Evolutionary conservation across 768 basidiomycete species (phyloP).

Genomic region (Podaxis rugospora): DNA sequence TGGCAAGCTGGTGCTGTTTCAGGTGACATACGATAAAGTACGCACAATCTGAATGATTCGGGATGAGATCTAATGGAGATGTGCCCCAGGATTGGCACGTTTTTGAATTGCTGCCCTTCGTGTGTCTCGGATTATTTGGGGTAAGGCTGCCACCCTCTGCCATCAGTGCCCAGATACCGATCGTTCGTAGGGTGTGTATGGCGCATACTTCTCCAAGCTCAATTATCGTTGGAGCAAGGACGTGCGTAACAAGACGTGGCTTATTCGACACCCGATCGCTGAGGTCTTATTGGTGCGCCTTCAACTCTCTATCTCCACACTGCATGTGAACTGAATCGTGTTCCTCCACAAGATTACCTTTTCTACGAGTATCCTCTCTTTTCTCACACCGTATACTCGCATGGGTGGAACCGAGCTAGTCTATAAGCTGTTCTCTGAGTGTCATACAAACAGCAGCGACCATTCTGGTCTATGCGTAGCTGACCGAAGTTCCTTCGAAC

Average conservation of each 20-base stretch:
- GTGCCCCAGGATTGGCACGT: slow-evolving; percentile 81
- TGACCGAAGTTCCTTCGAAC: slow-evolving; percentile 48
- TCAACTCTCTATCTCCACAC: background rate
- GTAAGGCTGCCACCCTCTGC: slow-evolving; percentile 36
- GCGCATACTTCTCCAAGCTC: slow-evolving; percentile 88
- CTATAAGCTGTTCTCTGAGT: slow-evolving; percentile 88
- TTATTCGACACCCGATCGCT: slow-evolving; percentile 70
- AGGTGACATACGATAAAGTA: slow-evolving; percentile 86
- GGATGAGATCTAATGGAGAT: background rate
- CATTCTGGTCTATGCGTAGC: slow-evolving; percentile 70
- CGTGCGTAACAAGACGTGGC: slow-evolving; percentile 78
- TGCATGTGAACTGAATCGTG: background rate
- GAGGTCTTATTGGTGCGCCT: slow-evolving; percentile 77
- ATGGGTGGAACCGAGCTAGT: slow-evolving; percentile 97
- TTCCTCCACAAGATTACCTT: slow-evolving; percentile 57
- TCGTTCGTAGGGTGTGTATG: slow-evolving; percentile 74
- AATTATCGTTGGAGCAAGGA: slow-evolving; percentile 87
- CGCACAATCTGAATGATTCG: slow-evolving; percentile 5
- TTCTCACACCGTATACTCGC: slow-evolving; percentile 84
- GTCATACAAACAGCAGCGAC: slow-evolving; percentile 47
- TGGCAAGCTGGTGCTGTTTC: slow-evolving; percentile 89
- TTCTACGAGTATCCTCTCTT: slow-evolving; percentile 73
- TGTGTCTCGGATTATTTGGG: slow-evolving; percentile 85
- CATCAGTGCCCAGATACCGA: background rate
- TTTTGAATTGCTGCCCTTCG: slow-evolving; percentile 81